Evolutionary conservation across 305 asterid genomes (phyloP).

Genomic region (Fraxinus paxiana): DNA sequence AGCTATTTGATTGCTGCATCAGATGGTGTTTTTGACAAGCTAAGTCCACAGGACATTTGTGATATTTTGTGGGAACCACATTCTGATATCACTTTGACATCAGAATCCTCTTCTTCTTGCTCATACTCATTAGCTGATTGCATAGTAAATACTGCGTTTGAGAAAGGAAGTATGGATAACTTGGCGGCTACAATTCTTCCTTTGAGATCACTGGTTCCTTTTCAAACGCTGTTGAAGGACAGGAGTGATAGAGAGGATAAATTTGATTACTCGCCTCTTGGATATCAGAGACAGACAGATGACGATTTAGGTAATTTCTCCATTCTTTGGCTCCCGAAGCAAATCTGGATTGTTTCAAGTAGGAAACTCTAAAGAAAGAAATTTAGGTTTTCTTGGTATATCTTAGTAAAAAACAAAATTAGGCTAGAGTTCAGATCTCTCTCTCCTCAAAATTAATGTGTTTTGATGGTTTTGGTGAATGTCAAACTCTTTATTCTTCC

Average conservation of each 20-base stretch:
- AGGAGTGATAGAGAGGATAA: conserved; percentile 31
- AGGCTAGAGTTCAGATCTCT: conserved; percentile 6
- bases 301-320: conserved; percentile 47
- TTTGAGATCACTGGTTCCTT: conserved; percentile 36
- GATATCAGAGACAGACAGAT: conserved; percentile 44
- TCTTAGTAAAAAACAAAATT: conserved; percentile 2
- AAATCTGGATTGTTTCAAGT: conserved; percentile 9
- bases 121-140: conserved; percentile 75
- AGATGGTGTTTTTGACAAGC: conserved; percentile 88
- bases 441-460: background rate
- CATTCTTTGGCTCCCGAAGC: conserved; percentile 20
- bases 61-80: conserved; percentile 71
- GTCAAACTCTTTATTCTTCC: background rate
- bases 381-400: background rate
- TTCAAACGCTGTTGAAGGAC: conserved; percentile 32
- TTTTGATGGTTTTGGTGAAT: background rate
- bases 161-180: conserved; percentile 85
- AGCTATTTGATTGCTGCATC: conserved; percentile 89
- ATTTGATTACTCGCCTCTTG: conserved; percentile 43
- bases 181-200: conserved; percentile 80
- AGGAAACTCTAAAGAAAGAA: background rate
- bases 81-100: conserved; percentile 36
- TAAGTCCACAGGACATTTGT: conserved; percentile 82
- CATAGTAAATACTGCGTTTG: conserved; percentile 71
- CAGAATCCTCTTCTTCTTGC: conserved; percentile 51